Evolutionary conservation across 768 basidiomycete genomes (phyloP).

Genomic region (Pulveroboletus sp.): DNA sequence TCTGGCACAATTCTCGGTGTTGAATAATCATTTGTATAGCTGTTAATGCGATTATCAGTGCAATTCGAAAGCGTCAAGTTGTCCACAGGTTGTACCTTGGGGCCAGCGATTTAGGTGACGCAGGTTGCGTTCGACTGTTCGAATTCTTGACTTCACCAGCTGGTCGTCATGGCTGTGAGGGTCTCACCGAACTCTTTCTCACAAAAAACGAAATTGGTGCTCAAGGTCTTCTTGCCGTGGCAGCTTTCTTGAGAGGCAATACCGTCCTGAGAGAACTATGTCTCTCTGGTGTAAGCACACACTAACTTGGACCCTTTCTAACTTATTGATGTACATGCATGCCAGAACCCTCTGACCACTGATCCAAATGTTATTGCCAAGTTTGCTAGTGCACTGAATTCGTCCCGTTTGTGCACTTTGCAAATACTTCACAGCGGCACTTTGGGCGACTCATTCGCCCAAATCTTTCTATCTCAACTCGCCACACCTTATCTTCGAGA

Average conservation of each 20-base stretch:
- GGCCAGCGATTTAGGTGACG: slow-evolving; percentile 53
- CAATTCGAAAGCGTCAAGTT: slow-evolving; percentile 40
- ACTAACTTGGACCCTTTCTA: neutral
- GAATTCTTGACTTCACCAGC: slow-evolving; percentile 46
- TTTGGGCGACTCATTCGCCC: slow-evolving; percentile 49
- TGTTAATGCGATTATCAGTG: slow-evolving; percentile 44
- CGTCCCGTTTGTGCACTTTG: slow-evolving; percentile 47
- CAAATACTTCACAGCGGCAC: slow-evolving; percentile 46
- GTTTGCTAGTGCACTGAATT: slow-evolving; percentile 50
- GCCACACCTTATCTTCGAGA: slow-evolving; percentile 46
- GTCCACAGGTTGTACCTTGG: slow-evolving; percentile 54
- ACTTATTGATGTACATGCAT: slow-evolving; percentile 14
- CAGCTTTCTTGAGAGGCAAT: slow-evolving; percentile 47
- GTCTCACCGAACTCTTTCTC: slow-evolving; percentile 51
- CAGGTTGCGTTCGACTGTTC: slow-evolving; percentile 53
- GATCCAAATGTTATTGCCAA: slow-evolving; percentile 32
- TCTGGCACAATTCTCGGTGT: neutral
- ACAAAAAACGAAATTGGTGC: slow-evolving; percentile 55
- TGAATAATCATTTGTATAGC: slow-evolving; percentile 31
- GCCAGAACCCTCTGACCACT: slow-evolving; percentile 39
- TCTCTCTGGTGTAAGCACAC: slow-evolving; percentile 50
- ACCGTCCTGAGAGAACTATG: slow-evolving; percentile 43
- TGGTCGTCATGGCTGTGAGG: slow-evolving; percentile 37
- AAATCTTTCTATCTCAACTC: slow-evolving; percentile 46
- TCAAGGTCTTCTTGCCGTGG: slow-evolving; percentile 49